phyloP scores from a whole-genome alignment of 2,329 filamentous ascomycete species.

The Scedosporium minutisporum region DNA sequence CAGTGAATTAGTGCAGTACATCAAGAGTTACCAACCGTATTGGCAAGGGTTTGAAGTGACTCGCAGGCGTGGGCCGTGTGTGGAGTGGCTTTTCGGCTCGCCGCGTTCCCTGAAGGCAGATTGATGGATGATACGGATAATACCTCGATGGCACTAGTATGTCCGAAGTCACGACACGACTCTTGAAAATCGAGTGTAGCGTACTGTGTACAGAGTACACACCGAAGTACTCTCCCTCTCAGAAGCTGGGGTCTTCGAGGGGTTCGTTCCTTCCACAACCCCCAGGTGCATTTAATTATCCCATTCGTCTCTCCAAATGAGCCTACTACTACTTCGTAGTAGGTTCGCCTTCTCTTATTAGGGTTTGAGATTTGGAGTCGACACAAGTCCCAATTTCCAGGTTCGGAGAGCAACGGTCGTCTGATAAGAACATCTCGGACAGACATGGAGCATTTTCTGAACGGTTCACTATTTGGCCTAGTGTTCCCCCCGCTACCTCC shows the following conservation, averaged over 20 bases:
- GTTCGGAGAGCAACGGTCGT: not conserved
- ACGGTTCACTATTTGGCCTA: no score
- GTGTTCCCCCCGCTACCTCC: no score
- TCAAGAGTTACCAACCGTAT: not conserved
- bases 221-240: not conserved
- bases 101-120: not conserved
- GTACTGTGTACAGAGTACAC: not conserved
- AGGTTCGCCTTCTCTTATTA: not conserved
- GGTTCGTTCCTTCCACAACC: not conserved
- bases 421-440: not conserved
- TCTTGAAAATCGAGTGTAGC: no score
- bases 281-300: not conserved
- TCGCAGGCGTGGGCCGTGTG: conserved; percentile 2
- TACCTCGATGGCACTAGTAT: not conserved
- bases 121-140: not conserved
- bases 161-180: not conserved
- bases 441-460: not conserved
- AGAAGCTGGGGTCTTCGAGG: not conserved
- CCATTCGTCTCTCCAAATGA: not conserved
- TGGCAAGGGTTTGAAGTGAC: not conserved
- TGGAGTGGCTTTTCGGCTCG: conserved; percentile 2
- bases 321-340: not conserved
- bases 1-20: not conserved
- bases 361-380: no score
- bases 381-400: not conserved